These are phyloP conservation scores for Ephemerocybe angulata DNA, from an alignment of 768 basidiomycete species.

Conservation along the genomic window DNA sequence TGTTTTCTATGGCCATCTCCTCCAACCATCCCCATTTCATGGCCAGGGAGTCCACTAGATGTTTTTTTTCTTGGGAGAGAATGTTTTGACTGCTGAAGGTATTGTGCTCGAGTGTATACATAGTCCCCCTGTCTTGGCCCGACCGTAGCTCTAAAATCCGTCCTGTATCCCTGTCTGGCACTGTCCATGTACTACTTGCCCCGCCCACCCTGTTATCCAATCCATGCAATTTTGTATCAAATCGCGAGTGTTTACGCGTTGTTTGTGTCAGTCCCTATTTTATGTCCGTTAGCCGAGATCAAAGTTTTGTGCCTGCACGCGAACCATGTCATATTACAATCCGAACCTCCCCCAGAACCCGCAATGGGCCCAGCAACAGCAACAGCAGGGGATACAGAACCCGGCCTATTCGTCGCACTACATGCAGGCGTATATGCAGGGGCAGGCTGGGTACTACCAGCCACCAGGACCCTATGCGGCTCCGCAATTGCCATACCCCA, in stretches of 20 bases:
- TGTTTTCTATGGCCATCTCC: conserved; percentile 2
- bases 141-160: conserved; percentile 3
- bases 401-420: conserved; percentile 46
- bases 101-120: conserved; percentile 8
- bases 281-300: conserved; percentile 4
- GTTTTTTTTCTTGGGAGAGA: conserved; percentile 10
- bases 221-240: conserved; percentile 1
- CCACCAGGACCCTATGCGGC: background rate
- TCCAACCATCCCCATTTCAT: background rate
- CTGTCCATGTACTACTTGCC: conserved; percentile 5
- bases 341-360: background rate
- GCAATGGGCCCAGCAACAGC: conserved; percentile 6
- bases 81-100: conserved; percentile 10
- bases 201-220: background rate
- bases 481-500: conserved; percentile 8
- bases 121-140: conserved; percentile 10
- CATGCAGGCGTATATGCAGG: conserved; percentile 51
- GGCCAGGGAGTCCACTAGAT: conserved; percentile 5
- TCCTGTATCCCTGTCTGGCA: background rate
- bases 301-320: conserved; percentile 2
- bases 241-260: conserved; percentile 10
- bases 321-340: conserved; percentile 1
- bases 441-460: conserved; percentile 9
- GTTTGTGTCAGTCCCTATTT: background rate
- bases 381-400: conserved; percentile 3